Evolutionary conservation across 805 yeast genomes (phyloP), one percentile per base, ranked within the genome.

Genomic region (Cyberlindnera meyerae): DNA sequence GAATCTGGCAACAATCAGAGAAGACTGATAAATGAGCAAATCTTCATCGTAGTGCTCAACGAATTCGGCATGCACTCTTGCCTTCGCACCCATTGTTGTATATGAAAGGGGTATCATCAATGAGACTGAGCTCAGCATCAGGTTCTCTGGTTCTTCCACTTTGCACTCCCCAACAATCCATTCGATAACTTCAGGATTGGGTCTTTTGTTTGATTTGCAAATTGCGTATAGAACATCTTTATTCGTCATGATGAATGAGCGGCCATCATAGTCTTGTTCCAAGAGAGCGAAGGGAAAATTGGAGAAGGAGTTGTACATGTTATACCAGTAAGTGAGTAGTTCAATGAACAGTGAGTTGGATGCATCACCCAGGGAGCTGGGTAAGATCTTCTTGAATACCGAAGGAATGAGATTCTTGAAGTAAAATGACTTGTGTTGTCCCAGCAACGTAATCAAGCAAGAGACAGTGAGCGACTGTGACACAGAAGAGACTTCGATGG

Each of bases 71-170:
- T 59, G 62, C 1, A 68, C 48, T 5, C 56, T 57, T 34, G 60
- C 54, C 38, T 70, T 49, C 1, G 54, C 33, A 0, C 77, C 76
- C 24, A 52, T 53, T 11, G 52, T 54, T 0, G 72, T 54, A 43
- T 60, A 73, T 0, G 75, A 57, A 15, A 75, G 45, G 0, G 80
- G 66, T 1, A 77, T 55, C 1, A 65, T 46, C n/a, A 58, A 37
- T 0, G 73, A 55, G 6, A 71, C 36, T 20, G 70, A 52, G 9
- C 63, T 65, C 5, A 46, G 40, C 8, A 61, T 43, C 8, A 69
- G 24, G 11, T 57, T 49, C 14, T 33, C 30, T 11, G 37, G 45
- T 4, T n/a, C 11, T 11, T 39, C 44, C 7, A 18, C 14, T 4
- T 17, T 27, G 2, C 33, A 13, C 9, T 24, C 8, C 2, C 26